Conservation (phyloP, 1,284 basidiomycete species). For the Trichosporon coremiiforme region DNA sequence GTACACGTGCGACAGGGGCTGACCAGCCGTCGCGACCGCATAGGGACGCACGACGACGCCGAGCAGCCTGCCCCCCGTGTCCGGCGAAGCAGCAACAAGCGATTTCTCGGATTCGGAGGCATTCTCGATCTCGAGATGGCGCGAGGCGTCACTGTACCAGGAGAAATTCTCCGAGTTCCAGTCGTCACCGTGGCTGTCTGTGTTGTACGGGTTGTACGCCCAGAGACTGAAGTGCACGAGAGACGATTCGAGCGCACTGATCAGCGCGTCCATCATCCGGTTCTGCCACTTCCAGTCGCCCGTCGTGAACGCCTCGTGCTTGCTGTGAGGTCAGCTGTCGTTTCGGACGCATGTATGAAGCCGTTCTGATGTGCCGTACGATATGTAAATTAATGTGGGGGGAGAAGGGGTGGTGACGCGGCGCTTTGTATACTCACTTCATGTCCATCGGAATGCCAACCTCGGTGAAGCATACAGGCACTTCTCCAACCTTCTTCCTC, state of each 20-base stretch:
- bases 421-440: conserved; percentile 66
- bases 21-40: conserved; percentile 52
- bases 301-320: conserved; percentile 68
- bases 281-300: conserved; percentile 79
- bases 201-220: conserved; percentile 92
- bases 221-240: conserved; percentile 81
- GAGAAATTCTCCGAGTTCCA: conserved; percentile 98
- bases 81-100: conserved; percentile 64
- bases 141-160: conserved; percentile 70
- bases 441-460: conserved; percentile 92
- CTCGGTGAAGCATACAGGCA: conserved; percentile 82
- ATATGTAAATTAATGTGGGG: too few species aligned
- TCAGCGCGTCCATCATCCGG: conserved; percentile 85
- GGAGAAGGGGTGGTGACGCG: too few species aligned
- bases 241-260: conserved; percentile 71
- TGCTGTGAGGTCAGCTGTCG: conserved; percentile 57
- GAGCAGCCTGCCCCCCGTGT: conserved; percentile 78
- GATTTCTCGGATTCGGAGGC: conserved; percentile 31
- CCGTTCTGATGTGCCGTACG: too few species aligned
- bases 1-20: conserved; percentile 43
- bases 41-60: conserved; percentile 67
- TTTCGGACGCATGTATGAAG: too few species aligned
- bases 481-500: conserved; percentile 70
- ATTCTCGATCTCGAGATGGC: conserved; percentile 56
- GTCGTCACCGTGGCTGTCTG: conserved; percentile 74